These are phyloP conservation scores for Pseudonectria buxi DNA, from an alignment of 2,329 filamentous ascomycete species.

Conservation along the genomic window DNA sequence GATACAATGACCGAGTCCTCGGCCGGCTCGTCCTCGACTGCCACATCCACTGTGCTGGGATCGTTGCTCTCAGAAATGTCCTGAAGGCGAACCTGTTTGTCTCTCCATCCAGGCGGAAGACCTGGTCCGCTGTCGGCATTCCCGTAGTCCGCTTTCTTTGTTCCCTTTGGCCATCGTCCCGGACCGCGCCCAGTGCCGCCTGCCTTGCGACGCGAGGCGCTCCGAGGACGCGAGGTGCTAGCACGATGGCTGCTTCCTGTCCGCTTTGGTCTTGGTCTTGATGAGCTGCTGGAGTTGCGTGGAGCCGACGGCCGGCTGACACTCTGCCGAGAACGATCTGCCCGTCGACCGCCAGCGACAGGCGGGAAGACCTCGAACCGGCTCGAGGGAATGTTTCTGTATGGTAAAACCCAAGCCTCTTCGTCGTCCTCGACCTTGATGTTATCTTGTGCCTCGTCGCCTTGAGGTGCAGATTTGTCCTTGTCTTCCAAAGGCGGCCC, in stretches of 20 bases:
- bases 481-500: conserved; percentile 26
- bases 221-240: conserved; percentile 34
- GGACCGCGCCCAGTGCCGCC: conserved; percentile 59
- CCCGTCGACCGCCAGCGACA: conserved; percentile 42
- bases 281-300: conserved; percentile 27
- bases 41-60: conserved; percentile 6
- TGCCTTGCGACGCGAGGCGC: conserved; percentile 45
- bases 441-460: conserved; percentile 22
- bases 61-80: conserved; percentile 11
- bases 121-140: conserved; percentile 60
- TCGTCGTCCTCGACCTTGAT: conserved; percentile 15
- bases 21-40: conserved; percentile 18
- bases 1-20: conserved; percentile 29
- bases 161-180: conserved; percentile 61
- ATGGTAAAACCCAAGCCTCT: conserved; percentile 40
- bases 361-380: conserved; percentile 77
- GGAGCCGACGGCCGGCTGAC: conserved; percentile 32
- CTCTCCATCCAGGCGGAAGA: conserved; percentile 50
- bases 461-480: conserved; percentile 20
- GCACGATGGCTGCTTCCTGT: conserved; percentile 26
- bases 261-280: conserved; percentile 32
- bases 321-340: conserved; percentile 38
- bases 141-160: conserved; percentile 61
- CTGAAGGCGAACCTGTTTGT: conserved; percentile 20
- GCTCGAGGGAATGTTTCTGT: conserved; percentile 56